These are phyloP conservation scores for Podospora pseudopauciseta DNA, from an alignment of 495 filamentous ascomycete genomes.

Conservation along the genomic window DNA sequence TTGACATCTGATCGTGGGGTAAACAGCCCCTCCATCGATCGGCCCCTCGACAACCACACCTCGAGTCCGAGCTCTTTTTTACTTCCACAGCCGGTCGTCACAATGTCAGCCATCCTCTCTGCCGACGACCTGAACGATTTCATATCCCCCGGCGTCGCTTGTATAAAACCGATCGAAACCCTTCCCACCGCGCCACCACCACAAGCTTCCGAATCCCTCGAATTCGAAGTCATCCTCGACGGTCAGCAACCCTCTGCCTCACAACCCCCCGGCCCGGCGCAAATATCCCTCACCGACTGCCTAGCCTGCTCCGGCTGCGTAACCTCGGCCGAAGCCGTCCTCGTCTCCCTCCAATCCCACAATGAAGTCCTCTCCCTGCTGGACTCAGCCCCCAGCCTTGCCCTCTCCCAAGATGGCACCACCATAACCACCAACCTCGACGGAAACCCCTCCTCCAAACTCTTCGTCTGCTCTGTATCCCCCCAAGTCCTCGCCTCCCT, in stretches of 20 bases:
- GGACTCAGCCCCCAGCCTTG: slow-evolving; percentile 58
- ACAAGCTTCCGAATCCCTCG: slow-evolving; percentile 34
- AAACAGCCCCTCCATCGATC: neutral
- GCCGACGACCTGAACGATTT: slow-evolving; percentile 98
- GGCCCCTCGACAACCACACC: neutral
- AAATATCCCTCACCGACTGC: slow-evolving; percentile 96
- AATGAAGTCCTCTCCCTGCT: slow-evolving; percentile 81
- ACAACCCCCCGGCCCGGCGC: slow-evolving; percentile 48
- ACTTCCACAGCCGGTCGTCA: slow-evolving; percentile 18
- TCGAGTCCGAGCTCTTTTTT: neutral
- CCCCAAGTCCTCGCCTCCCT: slow-evolving; percentile 85
- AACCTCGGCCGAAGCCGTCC: slow-evolving; percentile 91
- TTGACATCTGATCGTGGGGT: slow-evolving; percentile 1
- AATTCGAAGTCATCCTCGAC: slow-evolving; percentile 88
- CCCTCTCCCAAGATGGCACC: slow-evolving; percentile 22
- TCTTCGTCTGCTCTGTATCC: slow-evolving; percentile 88
- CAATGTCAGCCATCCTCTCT: slow-evolving; percentile 94
- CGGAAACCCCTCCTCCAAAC: slow-evolving; percentile 50
- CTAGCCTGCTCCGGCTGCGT: slow-evolving; percentile 97
- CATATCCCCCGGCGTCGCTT: slow-evolving; percentile 94
- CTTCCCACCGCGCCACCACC: slow-evolving; percentile 52
- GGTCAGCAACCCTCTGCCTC: slow-evolving; percentile 60
- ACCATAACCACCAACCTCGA: slow-evolving; percentile 32
- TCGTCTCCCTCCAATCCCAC: slow-evolving; percentile 90
- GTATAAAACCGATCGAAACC: slow-evolving; percentile 95